A percentile compares a stretch with the other conserved stretches of the same genome.
Conservation (phyloP, 1,139 yeast species). For the Hemisphaericaspora xylofermentans region DNA sequence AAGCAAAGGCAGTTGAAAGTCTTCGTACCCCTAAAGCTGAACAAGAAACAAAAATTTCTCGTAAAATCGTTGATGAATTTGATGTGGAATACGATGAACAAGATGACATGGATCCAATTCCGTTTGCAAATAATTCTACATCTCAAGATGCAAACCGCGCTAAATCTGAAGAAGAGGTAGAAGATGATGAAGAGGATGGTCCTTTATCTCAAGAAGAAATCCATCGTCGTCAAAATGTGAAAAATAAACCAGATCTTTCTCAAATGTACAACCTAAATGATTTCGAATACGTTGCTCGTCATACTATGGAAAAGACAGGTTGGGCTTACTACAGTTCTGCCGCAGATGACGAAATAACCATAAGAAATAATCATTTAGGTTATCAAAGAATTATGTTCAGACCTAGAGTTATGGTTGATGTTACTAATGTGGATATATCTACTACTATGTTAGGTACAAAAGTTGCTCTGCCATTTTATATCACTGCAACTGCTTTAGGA, state of each 20-base stretch:
- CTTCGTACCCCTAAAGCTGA: constrained; percentile 6
- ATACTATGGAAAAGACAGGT: constrained; percentile 66
- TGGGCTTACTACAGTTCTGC: constrained; percentile 95
- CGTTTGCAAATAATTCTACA: constrained; percentile 3
- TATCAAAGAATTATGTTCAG: constrained; percentile 84
- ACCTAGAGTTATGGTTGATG: constrained; percentile 79
- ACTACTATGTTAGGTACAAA: constrained; percentile 44
- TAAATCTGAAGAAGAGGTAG: constrained; percentile 20
- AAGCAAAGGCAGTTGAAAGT: constrained; percentile 1
- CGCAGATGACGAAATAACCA: constrained; percentile 85
- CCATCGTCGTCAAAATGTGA: constrained; percentile 23
- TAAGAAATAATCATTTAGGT: constrained; percentile 86
- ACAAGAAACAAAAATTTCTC: constrained; percentile 3
- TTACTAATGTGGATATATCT: constrained; percentile 38
- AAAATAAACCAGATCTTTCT: constrained; percentile 59
- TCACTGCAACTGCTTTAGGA: constrained; percentile 80
- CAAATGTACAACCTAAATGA: constrained; percentile 71
- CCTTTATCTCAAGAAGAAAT: constrained; percentile 34
- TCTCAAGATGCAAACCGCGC: not conserved
- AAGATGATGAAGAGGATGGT: constrained; percentile 35
- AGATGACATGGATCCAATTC: constrained; percentile 31
- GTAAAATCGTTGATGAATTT: constrained; percentile 37
- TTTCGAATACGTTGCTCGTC: constrained; percentile 82
- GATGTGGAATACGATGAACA: constrained; percentile 51
- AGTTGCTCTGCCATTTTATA: constrained; percentile 60